Evolutionary conservation across 1,139 yeast species (phyloP), one percentile per base, ranked within the genome.

Genomic region (Arxiozyma slooffiae): DNA sequence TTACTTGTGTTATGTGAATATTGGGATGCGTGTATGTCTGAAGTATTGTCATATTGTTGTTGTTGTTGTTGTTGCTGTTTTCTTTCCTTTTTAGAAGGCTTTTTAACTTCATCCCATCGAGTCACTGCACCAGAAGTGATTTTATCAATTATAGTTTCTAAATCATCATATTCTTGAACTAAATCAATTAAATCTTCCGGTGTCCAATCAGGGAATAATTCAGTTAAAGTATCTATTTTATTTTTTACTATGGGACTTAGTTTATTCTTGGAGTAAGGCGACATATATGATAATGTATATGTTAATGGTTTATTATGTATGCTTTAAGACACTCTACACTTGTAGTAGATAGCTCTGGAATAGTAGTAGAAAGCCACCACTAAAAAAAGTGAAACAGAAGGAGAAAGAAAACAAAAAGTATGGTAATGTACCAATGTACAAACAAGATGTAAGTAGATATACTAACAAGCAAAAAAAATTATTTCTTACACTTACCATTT

Each of bases 161-260:
- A 74, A 63, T 85, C 89, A 58, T 82, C 74, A 60, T 85, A 79
- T 69, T 92, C 97, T 53, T 75, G 74, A 59, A 90, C 80, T 53
- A 88, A 81, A 50, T 84, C 79, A 49, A 77, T 71, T 67, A 92
- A 80, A 67, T 92, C 98, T 44, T 86, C 96, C 50, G 78, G 75
- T 52, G 87, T 80, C 98, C 98, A 92, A 66, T 87, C 96, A 42
- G 97, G 96, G 73, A 92, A 90, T 75, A 92, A 75, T 68, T 92
- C 97, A 51, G 76, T 71, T 63, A 92, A 78, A 48, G 85, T 78
- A 54, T 75, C 71, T 60, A 88, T 73, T 59, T 77, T 75, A 54
- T 68, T 65, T 59, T 70, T 73, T 47, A 72, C 57, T 54, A 74
- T 79, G 49, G 72, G 69, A 55, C 70, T 72, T 51, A 69, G 58